Evolutionary conservation across 2,329 filamentous ascomycete species (phyloP).

Genomic region (Sclerotiophoma versabilis): DNA sequence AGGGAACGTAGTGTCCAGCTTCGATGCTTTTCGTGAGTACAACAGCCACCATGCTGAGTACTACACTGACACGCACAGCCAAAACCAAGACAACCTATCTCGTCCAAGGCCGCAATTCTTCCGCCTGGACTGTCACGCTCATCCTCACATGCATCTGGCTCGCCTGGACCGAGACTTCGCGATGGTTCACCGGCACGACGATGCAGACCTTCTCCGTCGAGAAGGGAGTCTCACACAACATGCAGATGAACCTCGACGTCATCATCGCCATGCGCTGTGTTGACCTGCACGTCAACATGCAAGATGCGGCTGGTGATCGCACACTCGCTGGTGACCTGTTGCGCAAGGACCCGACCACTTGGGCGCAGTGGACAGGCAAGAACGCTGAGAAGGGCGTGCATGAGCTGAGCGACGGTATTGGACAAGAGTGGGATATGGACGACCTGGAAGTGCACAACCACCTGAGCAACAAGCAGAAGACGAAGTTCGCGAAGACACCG

Average conservation of each 20-base stretch:
- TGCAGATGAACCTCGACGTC: slow-evolving; percentile 97
- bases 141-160: slow-evolving; percentile 76
- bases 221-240: slow-evolving; percentile 82
- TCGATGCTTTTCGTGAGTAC: slow-evolving; percentile 92
- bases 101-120: slow-evolving; percentile 81
- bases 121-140: slow-evolving; percentile 91
- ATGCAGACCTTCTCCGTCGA: slow-evolving; percentile 93
- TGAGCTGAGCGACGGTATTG: slow-evolving; percentile 52
- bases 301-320: slow-evolving; percentile 91
- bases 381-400: slow-evolving; percentile 63
- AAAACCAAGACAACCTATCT: slow-evolving; percentile 97
- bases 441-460: slow-evolving; percentile 94
- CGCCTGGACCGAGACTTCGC: slow-evolving; percentile 75
- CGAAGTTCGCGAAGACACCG: slow-evolving; percentile 76
- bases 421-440: slow-evolving; percentile 72
- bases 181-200: slow-evolving; percentile 86
- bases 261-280: slow-evolving; percentile 87
- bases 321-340: slow-evolving; percentile 82
- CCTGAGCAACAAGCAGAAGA: slow-evolving; percentile 73
- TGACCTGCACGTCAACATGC: slow-evolving; percentile 94
- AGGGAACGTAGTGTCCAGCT: slow-evolving; percentile 70
- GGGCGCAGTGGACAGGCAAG: slow-evolving; percentile 79
- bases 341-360: slow-evolving; percentile 77
- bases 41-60: not conserved
- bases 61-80: slow-evolving; percentile 61